Base-by-base conservation (phyloP, 2,329 filamentous ascomycete species). In the Ascochyta viciae-villosae region DNA sequence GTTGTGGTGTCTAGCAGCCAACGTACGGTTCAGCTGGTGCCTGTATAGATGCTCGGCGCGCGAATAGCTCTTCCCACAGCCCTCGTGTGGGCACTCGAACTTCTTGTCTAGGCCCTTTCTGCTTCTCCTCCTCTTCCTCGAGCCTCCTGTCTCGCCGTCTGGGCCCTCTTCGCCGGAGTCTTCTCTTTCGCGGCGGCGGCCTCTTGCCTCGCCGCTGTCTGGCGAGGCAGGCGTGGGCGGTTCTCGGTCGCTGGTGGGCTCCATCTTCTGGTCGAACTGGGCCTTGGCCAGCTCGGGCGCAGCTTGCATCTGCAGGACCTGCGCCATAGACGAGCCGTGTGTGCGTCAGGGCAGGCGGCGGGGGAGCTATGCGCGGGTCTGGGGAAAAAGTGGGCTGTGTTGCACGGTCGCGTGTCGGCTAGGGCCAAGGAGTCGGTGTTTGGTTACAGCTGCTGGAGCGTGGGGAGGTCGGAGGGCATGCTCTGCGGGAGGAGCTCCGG, bases 21-120 rank as follows among this genome's bases (percentile, higher is more conserved):
- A 81, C 87, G 76, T 82, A 92, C 90, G 95, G 74, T 99, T 99
- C 65, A 98, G 80, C 78, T 98, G 93, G 77, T 98, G 94, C 41
- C 95, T 87, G 78, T 97, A 97, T 80, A 99, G 81, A 80, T 99
- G 95, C 78, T 98, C 95, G 8, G 95, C 94, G 73, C 95, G 86
- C 24, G 94, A 97, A 75, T 99, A 99, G 73, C 89, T 96, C 82
- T 97, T 99, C 37, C 92, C 93, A 70, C 95, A 99, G 35, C 89
- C 91, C 62, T 91, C 88, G 57, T 92, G 87, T 5, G 89, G 88
- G 73, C 95, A 99, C 69, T 77, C 67, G 54, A 77, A 81, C 83
- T 83, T 85, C 78, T 92, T 93, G 74, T 92, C 90, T 37, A 91
- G 78, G 3, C 89, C 89, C 74, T 92, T 92, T 62, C 90, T 85